phyloP scores from a whole-genome alignment of 1,284 basidiomycete genomes.

The Stygiomarasmius scandens region DNA sequence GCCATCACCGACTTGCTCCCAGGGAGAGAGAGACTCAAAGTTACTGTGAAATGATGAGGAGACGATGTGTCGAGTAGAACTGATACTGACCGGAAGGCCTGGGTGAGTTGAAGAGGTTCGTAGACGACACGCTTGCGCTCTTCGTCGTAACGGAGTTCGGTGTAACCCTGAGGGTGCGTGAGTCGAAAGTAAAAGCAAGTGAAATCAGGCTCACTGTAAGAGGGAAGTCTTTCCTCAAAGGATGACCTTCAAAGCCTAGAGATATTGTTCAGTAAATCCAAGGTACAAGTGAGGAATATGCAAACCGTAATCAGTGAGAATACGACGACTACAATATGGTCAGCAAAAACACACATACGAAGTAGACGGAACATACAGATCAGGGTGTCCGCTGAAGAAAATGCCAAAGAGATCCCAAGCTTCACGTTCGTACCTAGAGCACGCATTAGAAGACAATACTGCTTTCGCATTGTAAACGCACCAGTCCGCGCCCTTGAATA shows the following conservation, averaged over 20 bases:
- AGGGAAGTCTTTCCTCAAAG: slow-evolving; percentile 97
- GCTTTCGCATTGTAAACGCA: slow-evolving; percentile 36
- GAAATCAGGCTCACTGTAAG: slow-evolving; percentile 66
- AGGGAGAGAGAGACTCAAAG: slow-evolving; percentile 93
- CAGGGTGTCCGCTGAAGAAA: slow-evolving; percentile 96
- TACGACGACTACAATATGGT: slow-evolving; percentile 72
- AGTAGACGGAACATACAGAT: slow-evolving; percentile 70
- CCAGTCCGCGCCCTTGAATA: slow-evolving; percentile 97
- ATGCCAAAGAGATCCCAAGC: slow-evolving; percentile 98
- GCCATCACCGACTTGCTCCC: slow-evolving; percentile 96
- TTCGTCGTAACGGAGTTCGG: slow-evolving; percentile 97
- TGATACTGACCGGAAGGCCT: slow-evolving; percentile 86
- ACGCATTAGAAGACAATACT: slow-evolving; percentile 9
- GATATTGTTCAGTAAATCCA: slow-evolving; percentile 16
- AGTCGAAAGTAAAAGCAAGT: slow-evolving; percentile 3
- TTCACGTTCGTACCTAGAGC: slow-evolving; percentile 88
- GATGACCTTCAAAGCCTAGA: slow-evolving; percentile 97
- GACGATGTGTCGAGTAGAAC: slow-evolving; percentile 6
- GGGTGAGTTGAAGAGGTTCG: slow-evolving; percentile 96
- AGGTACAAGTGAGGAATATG: slow-evolving; percentile 12
- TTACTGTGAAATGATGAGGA: slow-evolving; percentile 56
- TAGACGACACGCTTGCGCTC: slow-evolving; percentile 98
- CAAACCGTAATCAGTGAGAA: slow-evolving; percentile 96
- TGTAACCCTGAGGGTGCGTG: slow-evolving; percentile 73
- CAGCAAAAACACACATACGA: slow-evolving; percentile 8